A percentile compares a stretch with the other conserved stretches of the same genome.
Evolutionary conservation across 2,329 filamentous ascomycete genomes (phyloP).

Genomic region (Thielaviopsis ethacetica): DNA sequence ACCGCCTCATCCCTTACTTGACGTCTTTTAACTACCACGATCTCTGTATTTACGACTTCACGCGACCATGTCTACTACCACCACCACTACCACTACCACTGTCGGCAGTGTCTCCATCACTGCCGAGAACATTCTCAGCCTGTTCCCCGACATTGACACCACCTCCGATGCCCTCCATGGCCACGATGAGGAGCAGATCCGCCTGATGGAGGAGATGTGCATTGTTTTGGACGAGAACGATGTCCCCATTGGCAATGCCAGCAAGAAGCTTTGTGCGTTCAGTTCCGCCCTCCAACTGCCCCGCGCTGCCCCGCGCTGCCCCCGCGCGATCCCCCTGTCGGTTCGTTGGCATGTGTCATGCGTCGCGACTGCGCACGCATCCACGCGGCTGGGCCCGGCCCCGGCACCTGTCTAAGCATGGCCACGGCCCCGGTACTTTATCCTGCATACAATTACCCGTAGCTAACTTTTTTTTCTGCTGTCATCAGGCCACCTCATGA

Average conservation of each 20-base stretch:
- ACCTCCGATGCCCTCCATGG: slow-evolving; percentile 63
- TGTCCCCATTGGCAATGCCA: slow-evolving; percentile 81
- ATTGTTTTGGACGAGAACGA: slow-evolving; percentile 92
- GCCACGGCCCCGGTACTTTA: background rate
- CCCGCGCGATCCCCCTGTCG: background rate
- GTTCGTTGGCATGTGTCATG: background rate
- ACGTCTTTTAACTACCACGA: background rate
- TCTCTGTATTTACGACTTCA: background rate
- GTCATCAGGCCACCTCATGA: slow-evolving; percentile 77
- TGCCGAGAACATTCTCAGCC: slow-evolving; percentile 66
- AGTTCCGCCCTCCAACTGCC: background rate
- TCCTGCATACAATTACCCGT: background rate
- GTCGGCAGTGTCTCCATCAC: slow-evolving; percentile 50
- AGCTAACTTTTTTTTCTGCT: background rate
- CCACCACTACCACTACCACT: slow-evolving; percentile 22
- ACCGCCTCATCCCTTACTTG: background rate
- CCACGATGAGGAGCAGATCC: slow-evolving; percentile 94
- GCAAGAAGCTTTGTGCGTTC: slow-evolving; percentile 90
- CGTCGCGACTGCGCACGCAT: background rate
- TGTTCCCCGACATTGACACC: slow-evolving; percentile 73
- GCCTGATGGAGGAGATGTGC: slow-evolving; percentile 97
- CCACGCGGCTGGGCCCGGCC: background rate
- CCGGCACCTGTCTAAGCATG: background rate
- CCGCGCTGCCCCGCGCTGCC: background rate
- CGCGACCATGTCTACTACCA: slow-evolving; percentile 13